Conservation (phyloP, 2,329 filamentous ascomycete genomes). For the Rhynchosporium graminicola region DNA sequence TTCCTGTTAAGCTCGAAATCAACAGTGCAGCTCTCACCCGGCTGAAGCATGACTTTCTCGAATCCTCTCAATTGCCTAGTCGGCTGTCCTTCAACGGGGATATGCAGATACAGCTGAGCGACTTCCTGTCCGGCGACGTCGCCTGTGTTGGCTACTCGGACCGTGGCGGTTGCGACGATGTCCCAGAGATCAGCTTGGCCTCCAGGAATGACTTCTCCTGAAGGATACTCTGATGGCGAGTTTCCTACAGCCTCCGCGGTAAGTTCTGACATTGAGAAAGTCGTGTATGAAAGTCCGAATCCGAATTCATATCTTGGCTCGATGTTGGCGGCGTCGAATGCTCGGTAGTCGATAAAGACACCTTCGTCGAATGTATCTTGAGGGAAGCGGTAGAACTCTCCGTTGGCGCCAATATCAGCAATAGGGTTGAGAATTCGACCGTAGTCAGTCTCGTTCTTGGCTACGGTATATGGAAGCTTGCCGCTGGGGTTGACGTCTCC, state of each 20-base stretch:
- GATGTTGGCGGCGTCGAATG: slow-evolving; percentile 47
- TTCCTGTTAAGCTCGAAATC: slow-evolving; percentile 57
- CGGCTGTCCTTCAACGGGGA: slow-evolving; percentile 43
- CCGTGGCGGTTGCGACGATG: slow-evolving; percentile 49
- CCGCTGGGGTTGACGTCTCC: slow-evolving; percentile 55
- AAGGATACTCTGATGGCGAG: slow-evolving; percentile 6
- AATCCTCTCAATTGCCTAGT: slow-evolving; percentile 64
- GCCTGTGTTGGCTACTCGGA: slow-evolving; percentile 56
- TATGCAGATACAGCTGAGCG: slow-evolving; percentile 37
- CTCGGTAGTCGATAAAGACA: slow-evolving; percentile 52
- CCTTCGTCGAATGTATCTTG: slow-evolving; percentile 52
- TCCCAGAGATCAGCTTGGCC: slow-evolving; percentile 59
- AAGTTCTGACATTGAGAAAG: slow-evolving; percentile 50
- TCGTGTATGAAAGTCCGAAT: slow-evolving; percentile 57
- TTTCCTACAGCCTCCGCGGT: neutral
- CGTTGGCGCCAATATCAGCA: slow-evolving; percentile 34
- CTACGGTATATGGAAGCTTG: slow-evolving; percentile 57
- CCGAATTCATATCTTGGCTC: slow-evolving; percentile 44
- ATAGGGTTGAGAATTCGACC: slow-evolving; percentile 49
- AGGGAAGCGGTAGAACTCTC: slow-evolving; percentile 51
- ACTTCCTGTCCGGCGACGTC: slow-evolving; percentile 37
- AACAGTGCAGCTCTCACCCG: slow-evolving; percentile 48
- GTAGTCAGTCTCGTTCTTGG: slow-evolving; percentile 56
- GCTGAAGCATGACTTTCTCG: slow-evolving; percentile 53
- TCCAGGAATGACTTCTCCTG: slow-evolving; percentile 38